These are phyloP conservation scores for Xylariales sp. DNA, from an alignment of 2,329 filamentous ascomycete species.

Conservation along the genomic window DNA sequence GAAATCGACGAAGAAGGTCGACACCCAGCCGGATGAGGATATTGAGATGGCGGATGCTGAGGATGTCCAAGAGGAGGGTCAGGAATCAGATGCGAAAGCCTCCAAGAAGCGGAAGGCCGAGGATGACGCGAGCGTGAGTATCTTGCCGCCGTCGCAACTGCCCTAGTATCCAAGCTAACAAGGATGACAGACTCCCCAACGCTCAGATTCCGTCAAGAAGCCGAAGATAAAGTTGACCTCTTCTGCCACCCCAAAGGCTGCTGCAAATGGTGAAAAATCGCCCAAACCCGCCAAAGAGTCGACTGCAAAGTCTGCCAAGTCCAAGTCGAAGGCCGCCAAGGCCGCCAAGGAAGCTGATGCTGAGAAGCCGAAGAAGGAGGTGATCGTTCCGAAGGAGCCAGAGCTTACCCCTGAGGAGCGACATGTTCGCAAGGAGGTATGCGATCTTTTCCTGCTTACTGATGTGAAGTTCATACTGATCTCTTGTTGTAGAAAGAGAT, in stretches of 20 bases:
- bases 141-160: no score
- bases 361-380: conserved; percentile 51
- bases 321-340: conserved; percentile 51
- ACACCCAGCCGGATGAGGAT: conserved; percentile 50
- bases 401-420: conserved; percentile 56
- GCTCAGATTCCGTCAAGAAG: conserved; percentile 61
- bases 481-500: conserved; percentile 60
- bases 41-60: conserved; percentile 56
- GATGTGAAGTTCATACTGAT: no score
- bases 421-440: conserved; percentile 54
- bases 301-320: conserved; percentile 50
- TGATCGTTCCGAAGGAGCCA: conserved; percentile 47
- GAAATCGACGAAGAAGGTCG: conserved; percentile 34
- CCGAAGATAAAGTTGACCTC: conserved; percentile 61
- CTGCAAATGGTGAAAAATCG: conserved; percentile 54
- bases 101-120: conserved; percentile 83
- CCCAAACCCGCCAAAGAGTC: conserved; percentile 29
- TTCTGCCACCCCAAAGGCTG: conserved; percentile 62
- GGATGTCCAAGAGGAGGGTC: conserved; percentile 46
- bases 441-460: conserved; percentile 13
- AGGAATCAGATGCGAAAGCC: conserved; percentile 41
- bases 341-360: conserved; percentile 33
- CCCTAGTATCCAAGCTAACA: neutral
- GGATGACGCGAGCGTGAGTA: conserved; percentile 64
- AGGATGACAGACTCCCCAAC: conserved; percentile 51